phyloP scores from a whole-genome alignment of 306 rosid species.

The Oxytropis ochrocephala region DNA sequence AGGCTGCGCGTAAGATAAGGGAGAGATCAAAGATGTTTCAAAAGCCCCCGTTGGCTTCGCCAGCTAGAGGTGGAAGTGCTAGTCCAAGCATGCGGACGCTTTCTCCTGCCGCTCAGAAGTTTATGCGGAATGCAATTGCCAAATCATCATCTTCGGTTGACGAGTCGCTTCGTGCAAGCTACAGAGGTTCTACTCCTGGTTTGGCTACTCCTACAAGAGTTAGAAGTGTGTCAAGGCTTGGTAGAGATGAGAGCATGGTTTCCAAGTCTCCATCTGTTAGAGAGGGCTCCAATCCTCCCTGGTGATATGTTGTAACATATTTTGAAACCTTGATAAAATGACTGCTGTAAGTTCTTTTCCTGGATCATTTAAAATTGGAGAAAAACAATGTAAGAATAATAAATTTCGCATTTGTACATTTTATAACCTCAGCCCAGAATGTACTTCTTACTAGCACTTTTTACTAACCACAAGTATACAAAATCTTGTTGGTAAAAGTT shows the following conservation, averaged over 20 bases:
- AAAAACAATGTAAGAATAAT: not conserved
- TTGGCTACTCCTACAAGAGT: slow-evolving; percentile 70
- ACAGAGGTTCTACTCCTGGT: slow-evolving; percentile 80
- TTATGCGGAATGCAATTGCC: slow-evolving; percentile 82
- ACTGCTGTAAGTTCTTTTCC: not conserved
- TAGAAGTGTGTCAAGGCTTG: slow-evolving; percentile 75
- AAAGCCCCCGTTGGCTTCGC: slow-evolving; percentile 89
- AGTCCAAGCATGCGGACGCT: slow-evolving; percentile 78
- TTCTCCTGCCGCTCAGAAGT: slow-evolving; percentile 96
- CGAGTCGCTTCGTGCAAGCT: slow-evolving; percentile 94
- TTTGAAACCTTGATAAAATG: slow-evolving; percentile 9
- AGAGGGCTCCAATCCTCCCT: slow-evolving; percentile 78
- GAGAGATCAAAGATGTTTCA: slow-evolving; percentile 78
- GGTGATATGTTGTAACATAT: slow-evolving; percentile 44
- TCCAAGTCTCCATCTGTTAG: slow-evolving; percentile 86
- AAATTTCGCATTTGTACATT: not conserved
- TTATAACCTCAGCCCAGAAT: not conserved
- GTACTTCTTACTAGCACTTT: not conserved
- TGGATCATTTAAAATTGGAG: slow-evolving; percentile 7
- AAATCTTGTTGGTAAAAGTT: not conserved
- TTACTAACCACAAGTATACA: not conserved
- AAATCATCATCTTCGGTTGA: slow-evolving; percentile 73
- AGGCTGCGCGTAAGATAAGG: slow-evolving; percentile 76
- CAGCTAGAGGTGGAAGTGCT: slow-evolving; percentile 80
- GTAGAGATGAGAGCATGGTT: slow-evolving; percentile 50